These are phyloP conservation scores for Flagelloscypha sp. DNA, from an alignment of 768 basidiomycete genomes.

Conservation along the genomic window DNA sequence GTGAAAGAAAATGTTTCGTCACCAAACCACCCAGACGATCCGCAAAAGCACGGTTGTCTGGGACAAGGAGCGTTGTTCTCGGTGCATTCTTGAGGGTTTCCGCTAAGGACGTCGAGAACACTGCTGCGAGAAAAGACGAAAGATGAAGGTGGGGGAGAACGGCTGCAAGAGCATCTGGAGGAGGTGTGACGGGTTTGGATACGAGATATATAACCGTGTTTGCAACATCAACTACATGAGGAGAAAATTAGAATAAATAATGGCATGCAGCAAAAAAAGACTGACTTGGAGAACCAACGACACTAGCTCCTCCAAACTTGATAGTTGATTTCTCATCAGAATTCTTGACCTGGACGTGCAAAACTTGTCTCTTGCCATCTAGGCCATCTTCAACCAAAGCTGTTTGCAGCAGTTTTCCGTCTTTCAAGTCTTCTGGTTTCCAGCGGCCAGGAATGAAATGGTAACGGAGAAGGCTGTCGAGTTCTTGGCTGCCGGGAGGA, in stretches of 20 bases:
- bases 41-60: slow-evolving; percentile 84
- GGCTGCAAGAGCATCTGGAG: slow-evolving; percentile 71
- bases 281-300: slow-evolving; percentile 72
- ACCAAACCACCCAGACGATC: slow-evolving; percentile 77
- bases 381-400: slow-evolving; percentile 67
- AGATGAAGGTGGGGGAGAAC: slow-evolving; percentile 77
- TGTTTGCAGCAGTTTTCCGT: slow-evolving; percentile 75
- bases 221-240: slow-evolving; percentile 53
- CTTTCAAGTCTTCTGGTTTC: slow-evolving; percentile 57
- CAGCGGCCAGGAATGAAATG: slow-evolving; percentile 87
- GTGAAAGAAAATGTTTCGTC: slow-evolving; percentile 75
- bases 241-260: slow-evolving; percentile 12
- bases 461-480: slow-evolving; percentile 72
- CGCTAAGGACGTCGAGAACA: slow-evolving; percentile 81
- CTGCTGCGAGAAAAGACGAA: slow-evolving; percentile 83
- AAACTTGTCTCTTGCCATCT: slow-evolving; percentile 59
- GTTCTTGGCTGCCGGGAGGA: slow-evolving; percentile 53
- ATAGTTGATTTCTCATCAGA: slow-evolving; percentile 45
- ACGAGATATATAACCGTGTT: slow-evolving; percentile 86
- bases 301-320: slow-evolving; percentile 75
- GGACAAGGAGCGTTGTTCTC: slow-evolving; percentile 76
- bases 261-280: slow-evolving; percentile 3
- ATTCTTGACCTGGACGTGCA: slow-evolving; percentile 57
- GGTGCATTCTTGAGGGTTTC: slow-evolving; percentile 56
- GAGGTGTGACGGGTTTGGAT: slow-evolving; percentile 75